These are phyloP conservation scores for Hypoxylon fuscum DNA, from an alignment of 495 filamentous ascomycete species.

Conservation along the genomic window DNA sequence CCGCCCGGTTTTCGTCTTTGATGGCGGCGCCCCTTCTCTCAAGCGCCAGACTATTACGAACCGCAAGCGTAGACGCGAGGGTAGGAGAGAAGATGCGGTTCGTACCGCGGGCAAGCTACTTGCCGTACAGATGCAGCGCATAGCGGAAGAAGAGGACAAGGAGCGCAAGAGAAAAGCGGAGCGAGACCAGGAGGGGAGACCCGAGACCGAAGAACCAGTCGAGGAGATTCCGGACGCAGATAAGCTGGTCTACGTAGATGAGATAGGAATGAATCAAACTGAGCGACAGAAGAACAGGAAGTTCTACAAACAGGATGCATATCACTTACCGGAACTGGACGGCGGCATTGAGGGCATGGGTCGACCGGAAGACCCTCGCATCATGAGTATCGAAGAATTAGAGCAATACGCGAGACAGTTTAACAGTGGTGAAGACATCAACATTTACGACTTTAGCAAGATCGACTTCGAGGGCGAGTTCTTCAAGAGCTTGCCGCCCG, in stretches of 20 bases:
- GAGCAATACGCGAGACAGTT: constrained; percentile 94
- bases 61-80: constrained; percentile 83
- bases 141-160: constrained; percentile 83
- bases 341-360: constrained; percentile 83
- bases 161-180: constrained; percentile 63
- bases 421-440: constrained; percentile 91
- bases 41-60: constrained; percentile 89
- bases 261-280: constrained; percentile 79
- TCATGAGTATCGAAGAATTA: constrained; percentile 93
- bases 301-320: constrained; percentile 91
- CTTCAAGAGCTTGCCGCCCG: constrained; percentile 87
- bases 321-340: constrained; percentile 89
- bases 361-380: constrained; percentile 85
- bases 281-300: constrained; percentile 78
- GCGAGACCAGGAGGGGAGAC: constrained; percentile 22
- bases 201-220: constrained; percentile 63
- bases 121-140: constrained; percentile 89
- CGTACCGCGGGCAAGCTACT: constrained; percentile 89
- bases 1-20: constrained; percentile 96
- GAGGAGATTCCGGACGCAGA: constrained; percentile 69
- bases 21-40: constrained; percentile 89
- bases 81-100: constrained; percentile 89
- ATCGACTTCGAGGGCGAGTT: constrained; percentile 97
- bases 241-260: constrained; percentile 86
- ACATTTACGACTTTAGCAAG: constrained; percentile 97